Base-by-base conservation (phyloP, 805 yeast genomes). In the Candida fluviatilis region DNA sequence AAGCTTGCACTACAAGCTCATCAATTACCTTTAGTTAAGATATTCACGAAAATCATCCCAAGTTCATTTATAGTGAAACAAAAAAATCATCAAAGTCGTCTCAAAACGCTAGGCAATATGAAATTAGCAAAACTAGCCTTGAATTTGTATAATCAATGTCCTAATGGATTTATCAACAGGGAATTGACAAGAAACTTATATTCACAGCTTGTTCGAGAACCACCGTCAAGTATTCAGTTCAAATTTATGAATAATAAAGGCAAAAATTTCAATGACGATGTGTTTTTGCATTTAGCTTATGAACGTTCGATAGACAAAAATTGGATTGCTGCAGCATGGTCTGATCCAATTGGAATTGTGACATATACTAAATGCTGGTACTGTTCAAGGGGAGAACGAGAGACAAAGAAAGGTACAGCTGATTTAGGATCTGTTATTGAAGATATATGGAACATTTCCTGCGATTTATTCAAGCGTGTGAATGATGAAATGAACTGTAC, bases 301-400 rank as follows among this genome's bases (percentile, higher is more conserved):
- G 87, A 88, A 21, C 59, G 95, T 37, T 83, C 95, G 0, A 67
- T 76, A 3, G 95, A 90, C 56, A 80, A 79, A 43, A 78, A 77
- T 38, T 91, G 96, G 96, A 71, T 88, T 31, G 78, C 81, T 16
- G 95, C 87, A 0, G 82, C 95, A 0, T 88, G 97, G 95, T 72
- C 93, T 0, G 96, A 91, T 52, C 91, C 90, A 35, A 73, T 75
- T 55, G 96, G 96, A 0, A 66, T 69, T 3, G 69, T 77, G 10
- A 75, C 80, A 13, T 71, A 69, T 33, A 73, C 81, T 0, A 81
- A 78, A 46, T 73, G 88, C 0, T 84, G 91, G 90, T 72, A 69
- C 48, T 66, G 71, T 53, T 55, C 51, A 5, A 61, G 62, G 37
- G 30, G 39, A 4, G 34, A 47, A 12, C 6, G 8, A 11, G 27